A percentile compares a stretch with the other conserved stretches of the same genome.
Evolutionary conservation across 345 rosid species (phyloP).

Genomic region (Rhizophora mangle): DNA sequence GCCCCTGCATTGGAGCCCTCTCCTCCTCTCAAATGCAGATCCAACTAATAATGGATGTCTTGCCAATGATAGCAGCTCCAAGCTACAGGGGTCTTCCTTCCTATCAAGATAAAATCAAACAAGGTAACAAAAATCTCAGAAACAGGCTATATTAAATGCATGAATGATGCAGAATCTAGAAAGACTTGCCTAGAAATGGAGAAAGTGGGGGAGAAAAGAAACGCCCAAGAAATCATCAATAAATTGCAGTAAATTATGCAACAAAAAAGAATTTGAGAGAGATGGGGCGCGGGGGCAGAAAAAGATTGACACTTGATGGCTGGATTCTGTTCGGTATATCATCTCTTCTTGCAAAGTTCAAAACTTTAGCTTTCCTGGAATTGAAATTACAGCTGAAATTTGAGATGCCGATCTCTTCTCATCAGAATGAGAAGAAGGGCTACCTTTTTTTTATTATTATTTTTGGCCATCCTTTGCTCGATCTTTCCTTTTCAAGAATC

Average conservation of each 20-base stretch:
- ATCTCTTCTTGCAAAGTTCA: constrained; percentile 39
- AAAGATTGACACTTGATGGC: constrained; percentile 6
- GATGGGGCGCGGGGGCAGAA: too few relatives aligned
- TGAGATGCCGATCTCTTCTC: constrained; percentile 13
- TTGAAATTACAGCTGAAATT: constrained; percentile 25
- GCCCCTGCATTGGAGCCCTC: too few relatives aligned
- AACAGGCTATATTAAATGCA: constrained; percentile 1
- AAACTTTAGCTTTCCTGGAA: constrained; percentile 32
- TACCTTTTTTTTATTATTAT: not conserved
- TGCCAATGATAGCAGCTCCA: constrained; percentile 24
- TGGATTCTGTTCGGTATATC: constrained; percentile 15
- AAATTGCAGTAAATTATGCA: too few relatives aligned
- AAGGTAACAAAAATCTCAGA: constrained; percentile 30
- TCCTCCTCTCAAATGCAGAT: constrained; percentile 34
- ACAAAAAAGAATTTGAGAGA: too few relatives aligned
- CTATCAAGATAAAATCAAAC: constrained; percentile 36
- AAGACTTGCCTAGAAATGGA: too few relatives aligned
- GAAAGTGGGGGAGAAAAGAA: too few relatives aligned
- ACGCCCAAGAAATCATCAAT: too few relatives aligned
- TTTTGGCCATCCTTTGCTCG: not conserved
- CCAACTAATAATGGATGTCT: constrained; percentile 31
- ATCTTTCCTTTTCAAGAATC: constrained; percentile 45
- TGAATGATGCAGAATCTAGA: too few relatives aligned
- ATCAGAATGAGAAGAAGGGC: constrained; percentile 13
- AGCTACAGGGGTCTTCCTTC: constrained; percentile 50